Base-by-base conservation (phyloP, 805 yeast species). In the Ogataea allantospora region DNA sequence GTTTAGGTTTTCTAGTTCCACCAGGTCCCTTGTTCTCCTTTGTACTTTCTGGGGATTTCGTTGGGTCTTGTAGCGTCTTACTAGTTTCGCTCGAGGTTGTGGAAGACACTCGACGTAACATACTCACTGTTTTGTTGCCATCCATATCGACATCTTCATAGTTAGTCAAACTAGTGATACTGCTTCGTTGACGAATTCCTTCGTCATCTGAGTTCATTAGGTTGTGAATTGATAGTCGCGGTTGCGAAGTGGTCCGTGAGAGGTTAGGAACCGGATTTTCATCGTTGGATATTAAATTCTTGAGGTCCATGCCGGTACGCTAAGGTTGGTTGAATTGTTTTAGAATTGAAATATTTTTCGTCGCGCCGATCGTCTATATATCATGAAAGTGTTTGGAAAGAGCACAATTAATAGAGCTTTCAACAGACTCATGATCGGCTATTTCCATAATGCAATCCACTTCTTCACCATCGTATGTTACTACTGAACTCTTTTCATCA, bases 1-100 rank as follows among this genome's bases (percentile, higher is more conserved):
- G 64, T 38, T 61, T 73, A 2, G 93, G 89, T 59, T 81, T 46
- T 10, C 33, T 17, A n/a, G 24, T 17, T 23, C 28, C 19, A 23
- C 28, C 11, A n/a, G 28, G 11, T 43, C 33, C 23, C 26, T n/a
- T 47, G 46, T 29, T 49, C 31, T 15, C 44, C 65, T 53, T 67
- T 65, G 50, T 51, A 51, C 35, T 43, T 46, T 62, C 52, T 40
- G 60, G 40, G 18, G 48, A 50, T 30, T 52, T 43, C 3, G 51
- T 52, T 34, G 53, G 53, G 21, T 56, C 50, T n/a, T 53, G 57
- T 4, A 31, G 24, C 5, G 51, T 20, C 14, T 21, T 21, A 9
- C 23, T n/a, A 4, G 23, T 21, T 21, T 21, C 23, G 11, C 23
- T 21, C 23, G 23, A 21, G 23, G 33, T 32, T 6, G 42, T 24